A percentile compares a stretch with the other conserved stretches of the same genome.
phyloP scores from a whole-genome alignment of 2,329 filamentous ascomycete species.

The Thermothelomyces thermophilus region DNA sequence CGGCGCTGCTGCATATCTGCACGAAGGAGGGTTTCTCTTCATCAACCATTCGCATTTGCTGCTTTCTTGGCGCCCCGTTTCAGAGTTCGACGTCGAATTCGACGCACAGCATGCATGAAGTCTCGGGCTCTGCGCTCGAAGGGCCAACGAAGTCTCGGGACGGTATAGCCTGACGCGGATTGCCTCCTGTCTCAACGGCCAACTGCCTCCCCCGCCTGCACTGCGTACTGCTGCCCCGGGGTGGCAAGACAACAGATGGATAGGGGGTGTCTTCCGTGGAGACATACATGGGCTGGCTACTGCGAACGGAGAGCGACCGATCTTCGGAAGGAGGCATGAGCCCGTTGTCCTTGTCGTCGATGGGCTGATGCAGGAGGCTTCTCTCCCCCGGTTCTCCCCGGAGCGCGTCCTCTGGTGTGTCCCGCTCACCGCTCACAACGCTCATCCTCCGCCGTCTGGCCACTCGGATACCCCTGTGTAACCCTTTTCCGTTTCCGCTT shows the following conservation, averaged over 20 bases:
- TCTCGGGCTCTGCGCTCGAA: not conserved
- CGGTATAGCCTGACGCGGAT: conserved; percentile 4
- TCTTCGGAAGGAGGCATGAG: not conserved
- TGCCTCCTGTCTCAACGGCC: conserved; percentile 6
- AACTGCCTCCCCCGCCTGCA: too few relatives aligned
- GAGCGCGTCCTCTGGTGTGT: too few relatives aligned
- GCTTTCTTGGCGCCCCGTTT: not conserved
- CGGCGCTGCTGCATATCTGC: too few relatives aligned
- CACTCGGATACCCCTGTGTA: too few relatives aligned
- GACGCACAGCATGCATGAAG: not conserved
- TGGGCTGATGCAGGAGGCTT: too few relatives aligned
- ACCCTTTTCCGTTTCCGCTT: too few relatives aligned
- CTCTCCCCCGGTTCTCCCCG: too few relatives aligned
- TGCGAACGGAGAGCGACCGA: not conserved
- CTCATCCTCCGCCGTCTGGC: too few relatives aligned
- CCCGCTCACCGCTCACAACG: too few relatives aligned
- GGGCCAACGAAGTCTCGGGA: not conserved
- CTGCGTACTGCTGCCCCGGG: conserved; percentile 3
- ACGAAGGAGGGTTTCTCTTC: too few relatives aligned
- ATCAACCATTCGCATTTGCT: too few relatives aligned
- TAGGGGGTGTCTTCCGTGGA: too few relatives aligned
- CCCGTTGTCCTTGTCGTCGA: not conserved
- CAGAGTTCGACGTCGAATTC: not conserved
- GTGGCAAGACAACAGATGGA: not conserved
- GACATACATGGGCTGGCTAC: conserved; percentile 1